Conservation (phyloP, 257 asterid genomes). For the Ilex aquifolium region DNA sequence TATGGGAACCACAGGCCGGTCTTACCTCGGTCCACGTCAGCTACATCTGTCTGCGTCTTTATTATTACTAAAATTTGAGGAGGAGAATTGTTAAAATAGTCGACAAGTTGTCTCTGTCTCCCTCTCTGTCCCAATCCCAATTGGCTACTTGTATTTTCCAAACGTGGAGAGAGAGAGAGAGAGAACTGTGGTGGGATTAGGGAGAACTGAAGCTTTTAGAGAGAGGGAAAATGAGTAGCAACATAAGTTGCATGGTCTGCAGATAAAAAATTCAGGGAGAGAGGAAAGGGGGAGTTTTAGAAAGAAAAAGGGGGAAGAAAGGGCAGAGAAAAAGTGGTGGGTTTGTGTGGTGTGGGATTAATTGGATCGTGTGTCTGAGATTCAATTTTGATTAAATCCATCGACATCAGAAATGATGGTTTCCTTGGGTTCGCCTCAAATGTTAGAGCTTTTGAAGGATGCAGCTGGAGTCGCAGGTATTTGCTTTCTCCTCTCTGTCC, state of each 20-base stretch:
- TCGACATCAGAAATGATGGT: conserved; percentile 21
- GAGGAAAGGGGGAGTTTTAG: conserved; percentile 2
- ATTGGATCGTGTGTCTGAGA: not conserved
- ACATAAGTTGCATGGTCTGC: too few species aligned
- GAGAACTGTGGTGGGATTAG: not conserved
- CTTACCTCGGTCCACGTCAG: not conserved
- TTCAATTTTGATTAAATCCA: not conserved
- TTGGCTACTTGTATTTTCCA: not conserved
- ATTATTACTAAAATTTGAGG: too few species aligned
- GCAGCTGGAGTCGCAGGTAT: conserved; percentile 56
- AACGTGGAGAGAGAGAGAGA: not conserved
- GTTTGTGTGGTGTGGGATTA: too few species aligned
- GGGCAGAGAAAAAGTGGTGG: too few species aligned
- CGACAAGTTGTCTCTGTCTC: too few species aligned
- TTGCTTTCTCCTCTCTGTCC: not conserved
- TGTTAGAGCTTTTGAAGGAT: conserved; percentile 29
- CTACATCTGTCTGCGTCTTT: not conserved
- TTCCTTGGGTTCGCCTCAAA: conserved; percentile 9
- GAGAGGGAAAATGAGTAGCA: not conserved
- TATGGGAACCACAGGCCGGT: too few species aligned
- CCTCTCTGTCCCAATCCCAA: too few species aligned
- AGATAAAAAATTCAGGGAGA: conserved; percentile 1
- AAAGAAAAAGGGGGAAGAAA: conserved; percentile 8
- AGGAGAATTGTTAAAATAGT: too few species aligned
- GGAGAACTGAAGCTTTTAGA: not conserved